Conservation (phyloP, 2,329 filamentous ascomycete genomes). For the Fusarium lyarnte region DNA sequence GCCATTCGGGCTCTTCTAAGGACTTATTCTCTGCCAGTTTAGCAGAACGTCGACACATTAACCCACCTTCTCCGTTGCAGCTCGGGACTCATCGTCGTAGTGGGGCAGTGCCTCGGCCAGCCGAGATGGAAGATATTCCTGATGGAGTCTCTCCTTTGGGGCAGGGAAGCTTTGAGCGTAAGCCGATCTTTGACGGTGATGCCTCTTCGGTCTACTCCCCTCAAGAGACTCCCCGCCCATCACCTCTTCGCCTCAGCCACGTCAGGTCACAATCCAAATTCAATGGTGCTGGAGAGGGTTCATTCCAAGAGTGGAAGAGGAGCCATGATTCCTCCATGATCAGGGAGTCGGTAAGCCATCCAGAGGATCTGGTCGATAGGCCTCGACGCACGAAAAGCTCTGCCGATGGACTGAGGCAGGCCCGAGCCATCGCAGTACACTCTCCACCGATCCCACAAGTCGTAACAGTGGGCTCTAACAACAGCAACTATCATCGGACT, state of each 20-base stretch:
- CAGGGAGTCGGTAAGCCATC: slow-evolving; percentile 21
- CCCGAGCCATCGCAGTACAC: slow-evolving; percentile 11
- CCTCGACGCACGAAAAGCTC: slow-evolving; percentile 46
- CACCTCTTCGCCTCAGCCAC: slow-evolving; percentile 36
- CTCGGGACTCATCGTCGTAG: slow-evolving; percentile 24
- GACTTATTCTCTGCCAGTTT: slow-evolving; percentile 37
- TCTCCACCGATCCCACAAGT: slow-evolving; percentile 28
- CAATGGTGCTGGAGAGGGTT: slow-evolving; percentile 33
- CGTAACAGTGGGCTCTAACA: slow-evolving; percentile 6
- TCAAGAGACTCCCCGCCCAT: slow-evolving; percentile 25
- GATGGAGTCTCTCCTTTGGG: slow-evolving; percentile 44
- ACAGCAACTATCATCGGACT: slow-evolving; percentile 1
- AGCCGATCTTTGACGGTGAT: slow-evolving; percentile 23
- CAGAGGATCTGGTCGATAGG: slow-evolving; percentile 29
- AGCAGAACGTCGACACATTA: slow-evolving; percentile 46
- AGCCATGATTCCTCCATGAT: slow-evolving; percentile 31
- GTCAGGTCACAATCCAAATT: slow-evolving; percentile 31
- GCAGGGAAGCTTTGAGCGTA: slow-evolving; percentile 14
- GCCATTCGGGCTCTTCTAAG: slow-evolving; percentile 11
- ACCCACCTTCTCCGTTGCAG: slow-evolving; percentile 41
- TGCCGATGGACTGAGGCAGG: slow-evolving; percentile 35
- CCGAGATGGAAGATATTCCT: slow-evolving; percentile 34
- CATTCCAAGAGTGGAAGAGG: slow-evolving; percentile 43
- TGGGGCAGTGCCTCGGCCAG: slow-evolving; percentile 5
- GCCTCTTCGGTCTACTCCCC: slow-evolving; percentile 41